These are phyloP conservation scores for Porpolomopsis calyptriformis DNA, from an alignment of 768 basidiomycete species.

Conservation along the genomic window DNA sequence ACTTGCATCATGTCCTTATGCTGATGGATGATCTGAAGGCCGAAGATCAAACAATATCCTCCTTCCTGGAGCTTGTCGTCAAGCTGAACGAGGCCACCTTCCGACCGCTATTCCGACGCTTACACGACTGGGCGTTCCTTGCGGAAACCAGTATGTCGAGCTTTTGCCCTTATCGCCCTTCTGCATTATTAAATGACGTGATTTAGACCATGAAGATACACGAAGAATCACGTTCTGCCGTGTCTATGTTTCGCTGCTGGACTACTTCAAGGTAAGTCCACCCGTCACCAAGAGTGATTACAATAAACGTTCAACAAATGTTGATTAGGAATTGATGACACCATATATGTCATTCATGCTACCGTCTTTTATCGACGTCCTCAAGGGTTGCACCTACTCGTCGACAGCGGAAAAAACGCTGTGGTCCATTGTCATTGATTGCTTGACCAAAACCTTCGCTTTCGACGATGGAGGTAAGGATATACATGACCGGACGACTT, in stretches of 20 bases:
- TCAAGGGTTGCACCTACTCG: slow-evolving; percentile 38
- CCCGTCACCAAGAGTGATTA: neutral
- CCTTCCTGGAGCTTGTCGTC: slow-evolving; percentile 82
- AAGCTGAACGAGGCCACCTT: slow-evolving; percentile 91
- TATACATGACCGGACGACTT: neutral
- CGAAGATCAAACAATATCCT: slow-evolving; percentile 44
- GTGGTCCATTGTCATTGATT: slow-evolving; percentile 54
- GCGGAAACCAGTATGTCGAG: slow-evolving; percentile 34
- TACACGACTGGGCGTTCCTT: slow-evolving; percentile 92
- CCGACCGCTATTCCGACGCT: slow-evolving; percentile 79
- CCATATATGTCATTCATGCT: slow-evolving; percentile 81
- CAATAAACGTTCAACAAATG: neutral
- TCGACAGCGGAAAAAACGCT: slow-evolving; percentile 30
- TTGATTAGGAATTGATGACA: slow-evolving; percentile 64
- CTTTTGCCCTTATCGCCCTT: neutral
- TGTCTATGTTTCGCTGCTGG: slow-evolving; percentile 61
- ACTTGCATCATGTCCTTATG: neutral
- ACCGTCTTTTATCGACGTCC: slow-evolving; percentile 50
- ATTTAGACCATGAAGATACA: slow-evolving; percentile 11
- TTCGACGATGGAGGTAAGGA: slow-evolving; percentile 73
- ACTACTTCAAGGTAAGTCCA: slow-evolving; percentile 72
- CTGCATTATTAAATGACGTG: neutral
- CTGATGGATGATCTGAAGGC: slow-evolving; percentile 26
- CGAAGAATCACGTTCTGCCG: slow-evolving; percentile 62
- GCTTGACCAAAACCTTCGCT: slow-evolving; percentile 57